Base-by-base conservation (phyloP, 164 flowering plant genomes). In the Aristolochia contorta region DNA sequence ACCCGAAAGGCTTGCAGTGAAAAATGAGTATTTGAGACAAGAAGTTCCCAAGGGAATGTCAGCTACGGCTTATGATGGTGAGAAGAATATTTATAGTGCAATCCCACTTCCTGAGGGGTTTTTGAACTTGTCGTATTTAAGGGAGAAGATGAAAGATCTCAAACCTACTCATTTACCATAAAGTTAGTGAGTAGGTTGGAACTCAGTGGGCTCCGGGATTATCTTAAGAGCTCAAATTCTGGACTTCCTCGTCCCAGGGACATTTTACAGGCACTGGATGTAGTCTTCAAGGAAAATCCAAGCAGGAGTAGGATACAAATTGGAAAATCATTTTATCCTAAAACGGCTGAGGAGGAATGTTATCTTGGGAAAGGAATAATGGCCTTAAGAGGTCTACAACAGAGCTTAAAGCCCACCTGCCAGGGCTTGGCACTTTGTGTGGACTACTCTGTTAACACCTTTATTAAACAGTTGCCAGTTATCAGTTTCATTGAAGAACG, bases 241-340 rank as follows among this genome's bases (percentile, higher is more conserved):
- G 6, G 19, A 24, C 0, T 25, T 65, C 1, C 56, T 71, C 6
- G 12, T 22, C 89, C 94, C 16, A 82, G 88, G 25, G 82, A 85
- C 20, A 65, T 81, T 25, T 70, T 89, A 50, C 94, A 87, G 48
- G 87, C 74, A 1, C 65, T 89, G 84, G 97, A 87, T 72, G 71
- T 89, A 58, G 82, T 87, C 16, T 74, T 85, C 83, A 84, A 81
- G 60, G 90, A 86, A 66, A 73, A 87, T 64, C 84, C 84, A 0
- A 30, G 75, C 16, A 72, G 68, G 67, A 32, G 33, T 3, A 61
- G 76, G 69, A 67, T 82, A 2, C 46, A 68, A 6, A 63, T 78
- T 23, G 88, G 91, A 23, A 71, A 79, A 6, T 32, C 70, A 54
- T 85, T 85, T 47, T 80, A 74, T 65, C 59, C 79, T 15, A 7